phyloP scores from a whole-genome alignment of 1,139 yeast genomes.

The Candida neerlandica region DNA sequence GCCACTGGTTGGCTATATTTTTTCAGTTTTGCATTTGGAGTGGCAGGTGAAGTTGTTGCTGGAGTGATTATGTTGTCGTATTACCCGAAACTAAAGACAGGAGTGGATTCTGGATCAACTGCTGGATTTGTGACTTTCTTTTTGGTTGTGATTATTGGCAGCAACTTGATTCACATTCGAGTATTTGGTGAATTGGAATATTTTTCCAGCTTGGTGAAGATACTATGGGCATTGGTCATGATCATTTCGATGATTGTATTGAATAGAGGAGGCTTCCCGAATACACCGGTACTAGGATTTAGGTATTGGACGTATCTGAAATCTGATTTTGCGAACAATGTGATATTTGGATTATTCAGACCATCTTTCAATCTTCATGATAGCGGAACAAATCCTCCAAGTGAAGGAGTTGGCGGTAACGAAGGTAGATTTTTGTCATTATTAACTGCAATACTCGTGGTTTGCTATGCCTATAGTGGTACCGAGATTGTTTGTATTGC shows the following conservation, averaged over 20 bases:
- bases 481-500: slow-evolving; percentile 84
- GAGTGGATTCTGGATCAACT: slow-evolving; percentile 47
- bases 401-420: slow-evolving; percentile 60
- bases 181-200: slow-evolving; percentile 79
- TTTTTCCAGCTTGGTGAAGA: slow-evolving; percentile 59
- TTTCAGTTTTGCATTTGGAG: slow-evolving; percentile 69
- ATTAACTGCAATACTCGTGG: slow-evolving; percentile 62
- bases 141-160: slow-evolving; percentile 46
- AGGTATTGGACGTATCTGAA: slow-evolving; percentile 61
- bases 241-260: slow-evolving; percentile 66
- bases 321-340: slow-evolving; percentile 49
- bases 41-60: slow-evolving; percentile 82
- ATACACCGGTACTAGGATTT: slow-evolving; percentile 54
- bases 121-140: slow-evolving; percentile 73
- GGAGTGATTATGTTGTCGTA: slow-evolving; percentile 74
- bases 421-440: slow-evolving; percentile 68
- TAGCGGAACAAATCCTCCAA: slow-evolving; percentile 46
- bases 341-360: slow-evolving; percentile 72
- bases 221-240: slow-evolving; percentile 55
- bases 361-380: slow-evolving; percentile 65
- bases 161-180: slow-evolving; percentile 68
- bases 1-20: slow-evolving; percentile 81
- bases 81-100: slow-evolving; percentile 55
- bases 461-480: slow-evolving; percentile 77
- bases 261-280: slow-evolving; percentile 55